Conservation (phyloP, 176 grass and related monocot species). For the Bolboschoenus planiculmis region DNA sequence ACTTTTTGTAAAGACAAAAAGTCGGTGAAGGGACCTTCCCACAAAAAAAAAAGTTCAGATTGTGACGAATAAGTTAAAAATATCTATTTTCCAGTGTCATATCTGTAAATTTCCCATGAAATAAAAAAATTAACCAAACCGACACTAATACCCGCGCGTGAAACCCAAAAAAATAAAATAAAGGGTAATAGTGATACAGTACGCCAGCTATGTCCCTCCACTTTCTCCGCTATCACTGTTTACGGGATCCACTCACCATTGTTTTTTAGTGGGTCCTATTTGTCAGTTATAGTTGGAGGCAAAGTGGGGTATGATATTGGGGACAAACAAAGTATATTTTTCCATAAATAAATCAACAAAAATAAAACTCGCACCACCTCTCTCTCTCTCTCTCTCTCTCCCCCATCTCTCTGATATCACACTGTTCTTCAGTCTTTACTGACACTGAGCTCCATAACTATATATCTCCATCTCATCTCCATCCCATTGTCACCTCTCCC, state of each 20-base stretch:
- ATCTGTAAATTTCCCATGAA: background rate
- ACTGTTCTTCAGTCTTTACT: background rate
- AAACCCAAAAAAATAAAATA: background rate
- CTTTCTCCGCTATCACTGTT: too few relatives aligned
- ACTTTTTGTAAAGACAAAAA: too few relatives aligned
- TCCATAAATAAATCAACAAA: background rate
- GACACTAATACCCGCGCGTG: constrained; percentile 10
- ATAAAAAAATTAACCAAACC: background rate
- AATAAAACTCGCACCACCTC: background rate
- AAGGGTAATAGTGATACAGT: too few relatives aligned
- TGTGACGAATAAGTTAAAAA: background rate
- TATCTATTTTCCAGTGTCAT: background rate
- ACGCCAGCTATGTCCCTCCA: too few relatives aligned
- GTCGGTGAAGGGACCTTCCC: background rate
- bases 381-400: background rate
- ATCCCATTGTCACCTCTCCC: background rate
- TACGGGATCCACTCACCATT: too few relatives aligned
- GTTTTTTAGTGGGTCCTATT: too few relatives aligned
- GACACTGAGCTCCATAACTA: constrained; percentile 9
- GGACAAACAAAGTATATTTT: too few relatives aligned
- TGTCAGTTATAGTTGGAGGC: too few relatives aligned
- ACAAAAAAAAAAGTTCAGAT: background rate
- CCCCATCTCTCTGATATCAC: constrained; percentile 22
- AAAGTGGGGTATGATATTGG: too few relatives aligned
- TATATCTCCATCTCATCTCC: constrained; percentile 34